Evolutionary conservation across 768 basidiomycete species (phyloP), one percentile per base, ranked within the genome.

Genomic region (Phlebiopsis gigantea): DNA sequence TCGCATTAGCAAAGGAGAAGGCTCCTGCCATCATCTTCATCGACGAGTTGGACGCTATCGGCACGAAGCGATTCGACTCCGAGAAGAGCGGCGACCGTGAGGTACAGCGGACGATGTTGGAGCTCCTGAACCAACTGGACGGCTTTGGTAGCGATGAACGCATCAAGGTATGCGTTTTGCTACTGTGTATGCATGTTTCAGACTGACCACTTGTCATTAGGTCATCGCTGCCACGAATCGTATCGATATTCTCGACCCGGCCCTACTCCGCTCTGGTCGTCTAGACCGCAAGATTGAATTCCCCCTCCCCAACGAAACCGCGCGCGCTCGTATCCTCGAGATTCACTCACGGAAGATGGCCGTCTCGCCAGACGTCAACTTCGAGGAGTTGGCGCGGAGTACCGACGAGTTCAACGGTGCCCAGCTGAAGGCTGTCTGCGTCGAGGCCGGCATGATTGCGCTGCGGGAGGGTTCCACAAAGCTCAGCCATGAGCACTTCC

Each of bases 91-190:
- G 97, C 60, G 97, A 99, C 72, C 84, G 97, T 69, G 97, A 99
- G 70, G 97, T 99, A n/a, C 97, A 99, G 72, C 77, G 97, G 60
- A 99, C 97, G n/a, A 99, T 99, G 97, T 77, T 99, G 67, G 97
- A 99, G 69, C 79, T 99, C 45, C 82, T 99, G 61, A 99, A 99
- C 71, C 97, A 99, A 72, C 77, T 98, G 43, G 97, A 99, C 66
- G 97, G 97, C 28, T 99, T 99, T 74, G 89, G 92, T 58, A 94
- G 91, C 63, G 95, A 98, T 66, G 91, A 94, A 57, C 83, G 95
- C 61, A 99, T 99, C 77, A 99, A 99, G 85, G 95, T 88, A 63
- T 45, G 76, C 56, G 17, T 28, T 25, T 29, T 21, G 10, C 3
- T 14, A 15, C 15, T 50, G 17, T 41, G 15, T 54, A 30, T 19